Conservation (phyloP, 2,329 filamentous ascomycete genomes). For the Penicillium nordicum region DNA sequence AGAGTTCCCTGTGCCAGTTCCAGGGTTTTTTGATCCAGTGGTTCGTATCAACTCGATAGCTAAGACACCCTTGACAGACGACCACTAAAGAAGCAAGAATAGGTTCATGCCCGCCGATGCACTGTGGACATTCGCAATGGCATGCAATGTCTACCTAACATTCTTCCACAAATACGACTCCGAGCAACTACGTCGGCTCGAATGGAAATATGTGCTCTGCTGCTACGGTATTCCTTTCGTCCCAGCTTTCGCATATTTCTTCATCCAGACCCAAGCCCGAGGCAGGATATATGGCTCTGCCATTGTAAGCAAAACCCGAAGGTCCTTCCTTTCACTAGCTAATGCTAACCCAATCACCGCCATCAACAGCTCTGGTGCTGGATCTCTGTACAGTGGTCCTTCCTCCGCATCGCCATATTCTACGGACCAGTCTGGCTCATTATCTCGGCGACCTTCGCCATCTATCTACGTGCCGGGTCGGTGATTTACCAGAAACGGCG, state of each 20-base stretch:
- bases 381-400: slow-evolving; percentile 64
- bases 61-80: neutral
- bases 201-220: slow-evolving; percentile 64
- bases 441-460: slow-evolving; percentile 39
- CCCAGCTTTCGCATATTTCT: slow-evolving; percentile 65
- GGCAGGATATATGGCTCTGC: slow-evolving; percentile 71
- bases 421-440: slow-evolving; percentile 54
- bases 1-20: slow-evolving; percentile 65
- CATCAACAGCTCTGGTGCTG: slow-evolving; percentile 74
- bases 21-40: slow-evolving; percentile 80
- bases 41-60: slow-evolving; percentile 49
- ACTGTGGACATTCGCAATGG: slow-evolving; percentile 77
- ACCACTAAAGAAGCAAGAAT: slow-evolving; percentile 7
- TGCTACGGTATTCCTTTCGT: slow-evolving; percentile 74
- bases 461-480: slow-evolving; percentile 41
- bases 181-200: slow-evolving; percentile 61
- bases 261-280: slow-evolving; percentile 52
- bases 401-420: slow-evolving; percentile 69
- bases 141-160: slow-evolving; percentile 76
- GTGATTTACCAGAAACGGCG: slow-evolving; percentile 54
- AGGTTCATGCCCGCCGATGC: slow-evolving; percentile 78
- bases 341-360: neutral
- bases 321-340: neutral
- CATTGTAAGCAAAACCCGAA: slow-evolving; percentile 43
- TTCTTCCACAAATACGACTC: slow-evolving; percentile 73